Conservation (phyloP, 2,329 filamentous ascomycete species). For the Orbilia blumenaviensis region DNA sequence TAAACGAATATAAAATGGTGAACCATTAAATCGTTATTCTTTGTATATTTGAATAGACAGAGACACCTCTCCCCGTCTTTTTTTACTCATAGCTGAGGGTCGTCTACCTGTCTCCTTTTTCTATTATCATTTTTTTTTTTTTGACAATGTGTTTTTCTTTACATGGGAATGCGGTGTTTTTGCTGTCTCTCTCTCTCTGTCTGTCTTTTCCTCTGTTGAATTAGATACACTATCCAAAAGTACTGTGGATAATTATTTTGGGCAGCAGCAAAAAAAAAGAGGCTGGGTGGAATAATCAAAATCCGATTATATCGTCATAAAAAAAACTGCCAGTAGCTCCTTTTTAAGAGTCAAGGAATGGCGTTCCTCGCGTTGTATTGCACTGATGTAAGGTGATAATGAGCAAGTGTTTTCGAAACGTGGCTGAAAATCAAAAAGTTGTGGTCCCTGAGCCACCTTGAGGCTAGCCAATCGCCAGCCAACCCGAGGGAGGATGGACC, state of each 20-base stretch:
- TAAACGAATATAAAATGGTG: conserved; percentile 64
- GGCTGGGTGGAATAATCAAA: conserved; percentile 3
- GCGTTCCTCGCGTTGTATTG: too few relatives aligned
- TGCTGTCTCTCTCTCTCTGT: conserved; percentile 13
- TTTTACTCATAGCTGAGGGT: background rate
- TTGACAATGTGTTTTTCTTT: conserved; percentile 24
- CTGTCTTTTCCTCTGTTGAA: conserved; percentile 32
- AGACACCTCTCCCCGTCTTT: background rate
- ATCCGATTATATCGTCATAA: conserved; percentile 4
- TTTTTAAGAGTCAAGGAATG: too few relatives aligned
- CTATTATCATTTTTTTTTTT: conserved; percentile 1
- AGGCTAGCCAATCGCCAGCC: too few relatives aligned
- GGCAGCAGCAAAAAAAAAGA: conserved; percentile 1
- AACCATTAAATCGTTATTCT: conserved; percentile 34
- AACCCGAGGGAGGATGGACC: too few relatives aligned
- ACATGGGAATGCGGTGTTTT: conserved; percentile 23
- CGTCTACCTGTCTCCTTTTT: background rate
- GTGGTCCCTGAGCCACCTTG: too few relatives aligned
- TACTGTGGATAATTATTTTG: conserved; percentile 24
- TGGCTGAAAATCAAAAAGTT: too few relatives aligned
- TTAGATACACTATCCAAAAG: conserved; percentile 36
- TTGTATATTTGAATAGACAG: conserved; percentile 42
- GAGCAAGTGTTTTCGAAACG: too few relatives aligned
- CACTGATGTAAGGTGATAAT: too few relatives aligned
- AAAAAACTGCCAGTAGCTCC: too few relatives aligned